These are phyloP conservation scores for Halophytophthora batemanensis DNA, from an alignment of 352 stramenopile species.

Conservation along the genomic window DNA sequence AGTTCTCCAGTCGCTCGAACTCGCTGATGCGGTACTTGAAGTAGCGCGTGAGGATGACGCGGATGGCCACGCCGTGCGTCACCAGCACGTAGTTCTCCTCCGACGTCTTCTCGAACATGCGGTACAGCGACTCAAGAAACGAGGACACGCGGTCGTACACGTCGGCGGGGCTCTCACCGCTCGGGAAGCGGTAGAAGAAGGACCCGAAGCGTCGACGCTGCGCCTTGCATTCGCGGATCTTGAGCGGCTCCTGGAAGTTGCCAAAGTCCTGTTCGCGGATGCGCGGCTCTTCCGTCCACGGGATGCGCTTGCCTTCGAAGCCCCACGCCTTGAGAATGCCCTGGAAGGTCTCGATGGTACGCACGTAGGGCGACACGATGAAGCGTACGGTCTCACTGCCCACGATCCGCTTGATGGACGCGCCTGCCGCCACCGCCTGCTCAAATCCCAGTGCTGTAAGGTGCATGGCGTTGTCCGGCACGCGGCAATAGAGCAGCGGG, in stretches of 20 bases:
- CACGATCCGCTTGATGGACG: conserved; percentile 74
- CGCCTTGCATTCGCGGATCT: conserved; percentile 79
- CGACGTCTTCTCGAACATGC: conserved; percentile 75
- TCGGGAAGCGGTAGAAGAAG: conserved; percentile 90
- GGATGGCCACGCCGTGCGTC: conserved; percentile 84
- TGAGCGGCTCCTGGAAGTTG: conserved; percentile 84
- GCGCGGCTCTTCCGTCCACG: conserved; percentile 80
- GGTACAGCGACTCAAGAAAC: conserved; percentile 86
- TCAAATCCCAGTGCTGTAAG: conserved; percentile 76
- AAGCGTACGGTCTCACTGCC: conserved; percentile 76
- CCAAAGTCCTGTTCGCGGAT: conserved; percentile 90
- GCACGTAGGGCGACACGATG: conserved; percentile 82
- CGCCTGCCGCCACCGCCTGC: conserved; percentile 64
- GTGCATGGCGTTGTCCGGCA: conserved; percentile 84
- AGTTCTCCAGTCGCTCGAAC: conserved; percentile 85
- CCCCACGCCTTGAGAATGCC: conserved; percentile 73
- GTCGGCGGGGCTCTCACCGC: conserved; percentile 83
- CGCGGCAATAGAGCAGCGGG: conserved; percentile 64
- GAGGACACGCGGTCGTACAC: conserved; percentile 88
- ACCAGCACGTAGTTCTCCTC: conserved; percentile 86
- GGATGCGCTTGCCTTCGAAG: conserved; percentile 46
- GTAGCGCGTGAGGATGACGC: conserved; percentile 86
- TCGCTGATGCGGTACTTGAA: conserved; percentile 87
- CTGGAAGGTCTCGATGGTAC: conserved; percentile 87
- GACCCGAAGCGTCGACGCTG: conserved; percentile 75